phyloP scores from a whole-genome alignment of 495 filamentous ascomycete species.

The Penicillium desertorum region DNA sequence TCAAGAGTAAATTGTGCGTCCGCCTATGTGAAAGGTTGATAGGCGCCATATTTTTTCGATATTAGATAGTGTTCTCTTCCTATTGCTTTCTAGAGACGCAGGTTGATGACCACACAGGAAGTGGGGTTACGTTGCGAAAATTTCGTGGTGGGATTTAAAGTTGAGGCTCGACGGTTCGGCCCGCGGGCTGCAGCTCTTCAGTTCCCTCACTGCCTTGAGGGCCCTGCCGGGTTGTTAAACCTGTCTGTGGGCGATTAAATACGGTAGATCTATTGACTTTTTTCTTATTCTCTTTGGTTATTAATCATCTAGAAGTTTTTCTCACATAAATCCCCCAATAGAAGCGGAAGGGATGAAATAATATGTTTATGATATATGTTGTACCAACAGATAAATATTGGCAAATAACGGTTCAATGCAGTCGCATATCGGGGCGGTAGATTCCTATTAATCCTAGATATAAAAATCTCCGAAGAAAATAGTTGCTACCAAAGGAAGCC shows the following conservation, averaged over 20 bases:
- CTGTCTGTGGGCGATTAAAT: not conserved
- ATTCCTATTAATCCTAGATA: too few species aligned
- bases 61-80: slow-evolving; percentile 1
- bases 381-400: too few species aligned
- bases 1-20: slow-evolving; percentile 81
- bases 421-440: too few species aligned
- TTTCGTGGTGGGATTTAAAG: slow-evolving; percentile 26
- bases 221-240: not conserved
- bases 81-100: slow-evolving; percentile 5
- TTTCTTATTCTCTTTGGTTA: too few species aligned
- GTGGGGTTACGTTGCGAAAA: slow-evolving; percentile 33
- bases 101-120: slow-evolving; percentile 18
- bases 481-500: too few species aligned
- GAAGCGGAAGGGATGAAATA: too few species aligned
- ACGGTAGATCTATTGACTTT: not conserved
- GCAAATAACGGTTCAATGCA: too few species aligned
- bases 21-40: slow-evolving; percentile 63
- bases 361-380: too few species aligned
- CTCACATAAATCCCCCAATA: too few species aligned
- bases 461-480: too few species aligned
- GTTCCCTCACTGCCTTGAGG: not conserved
- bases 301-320: too few species aligned
- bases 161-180: slow-evolving; percentile 40
- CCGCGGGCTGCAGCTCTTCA: slow-evolving; percentile 19
- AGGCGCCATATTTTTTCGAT: slow-evolving; percentile 30